phyloP scores from a whole-genome alignment of 805 yeast species.

The Candida adriatica region DNA sequence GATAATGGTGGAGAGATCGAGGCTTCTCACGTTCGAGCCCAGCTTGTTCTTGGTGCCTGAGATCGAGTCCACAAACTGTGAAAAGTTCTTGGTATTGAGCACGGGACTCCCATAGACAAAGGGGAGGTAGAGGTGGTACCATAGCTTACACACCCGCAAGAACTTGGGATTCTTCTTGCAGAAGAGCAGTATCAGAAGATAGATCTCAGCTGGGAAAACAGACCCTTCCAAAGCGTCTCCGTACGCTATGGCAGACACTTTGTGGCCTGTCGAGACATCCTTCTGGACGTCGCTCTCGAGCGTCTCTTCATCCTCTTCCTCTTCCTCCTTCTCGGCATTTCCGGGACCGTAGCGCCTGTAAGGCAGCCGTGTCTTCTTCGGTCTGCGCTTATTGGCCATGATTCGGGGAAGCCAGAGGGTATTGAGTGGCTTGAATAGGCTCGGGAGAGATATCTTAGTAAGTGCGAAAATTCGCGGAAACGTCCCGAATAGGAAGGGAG shows the following conservation, averaged over 20 bases:
- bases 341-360: slow-evolving; percentile 65
- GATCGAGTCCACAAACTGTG: slow-evolving; percentile 63
- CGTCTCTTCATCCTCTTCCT: slow-evolving; percentile 31
- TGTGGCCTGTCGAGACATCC: slow-evolving; percentile 26
- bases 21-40: slow-evolving; percentile 53
- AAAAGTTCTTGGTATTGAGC: slow-evolving; percentile 62
- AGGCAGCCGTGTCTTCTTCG: slow-evolving; percentile 75
- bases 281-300: slow-evolving; percentile 41
- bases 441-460: too few relatives aligned
- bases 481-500: too few relatives aligned
- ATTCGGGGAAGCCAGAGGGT: too few relatives aligned
- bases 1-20: slow-evolving; percentile 73
- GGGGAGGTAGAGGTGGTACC: slow-evolving; percentile 58
- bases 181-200: slow-evolving; percentile 21
- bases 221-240: slow-evolving; percentile 11
- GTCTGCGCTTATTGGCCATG: slow-evolving; percentile 86
- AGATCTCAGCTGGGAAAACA: slow-evolving; percentile 25
- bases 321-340: slow-evolving; percentile 23
- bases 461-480: neutral
- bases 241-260: slow-evolving; percentile 10
- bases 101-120: slow-evolving; percentile 57
- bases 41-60: slow-evolving; percentile 39
- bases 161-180: slow-evolving; percentile 37
- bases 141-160: slow-evolving; percentile 52
- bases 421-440: too few relatives aligned